Evolutionary conservation across 768 basidiomycete species (phyloP), one percentile per base, ranked within the genome.

Genomic region (Xerocomus brunneocitrinus): DNA sequence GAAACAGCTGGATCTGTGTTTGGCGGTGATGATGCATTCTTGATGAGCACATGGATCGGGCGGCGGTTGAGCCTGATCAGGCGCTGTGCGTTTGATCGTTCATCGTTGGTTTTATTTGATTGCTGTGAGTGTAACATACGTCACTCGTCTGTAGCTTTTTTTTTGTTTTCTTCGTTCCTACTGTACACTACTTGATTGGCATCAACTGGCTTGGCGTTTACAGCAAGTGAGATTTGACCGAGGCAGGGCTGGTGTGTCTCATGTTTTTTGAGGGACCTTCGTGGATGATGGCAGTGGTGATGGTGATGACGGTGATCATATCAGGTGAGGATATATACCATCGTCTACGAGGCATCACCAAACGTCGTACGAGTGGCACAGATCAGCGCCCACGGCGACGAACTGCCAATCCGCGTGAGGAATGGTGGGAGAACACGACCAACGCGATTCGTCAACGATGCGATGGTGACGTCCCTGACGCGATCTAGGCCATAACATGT

Each of bases 1-100:
- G 34, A 54, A 53, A 30, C 46, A 50, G 31, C 41, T 62, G 51
- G 62, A 60, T 16, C 32, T 61, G 35, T 35, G 60, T 24, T 19
- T 54, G 25, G 52, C 52, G 34, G 44, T 53, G 39, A 53, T 42
- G 58, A 49, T 49, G 50, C 52, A 41, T 25, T 16, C 19, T 5
- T 31, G 48, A 49, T 14, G 46, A 14, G 19, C 8, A 19, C 27
- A 28, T 43, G 12, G 24, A 25, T 42, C 5, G 41, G 14, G 13
- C 12, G 12, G 40, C 9, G 5, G 25, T 42, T 25, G 24, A 41
- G 6, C 12, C 22, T 40, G 39, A 24, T 41, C 24, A 41, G 5
- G 6, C 40, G 40, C 40, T 41, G 40, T 25, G 40, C 10, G 13
- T 25, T 41, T 42, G 41, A 27, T 27, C 12, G 41, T 25, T 25